Base-by-base conservation (phyloP, 768 basidiomycete genomes). In the Terana coerulea region DNA sequence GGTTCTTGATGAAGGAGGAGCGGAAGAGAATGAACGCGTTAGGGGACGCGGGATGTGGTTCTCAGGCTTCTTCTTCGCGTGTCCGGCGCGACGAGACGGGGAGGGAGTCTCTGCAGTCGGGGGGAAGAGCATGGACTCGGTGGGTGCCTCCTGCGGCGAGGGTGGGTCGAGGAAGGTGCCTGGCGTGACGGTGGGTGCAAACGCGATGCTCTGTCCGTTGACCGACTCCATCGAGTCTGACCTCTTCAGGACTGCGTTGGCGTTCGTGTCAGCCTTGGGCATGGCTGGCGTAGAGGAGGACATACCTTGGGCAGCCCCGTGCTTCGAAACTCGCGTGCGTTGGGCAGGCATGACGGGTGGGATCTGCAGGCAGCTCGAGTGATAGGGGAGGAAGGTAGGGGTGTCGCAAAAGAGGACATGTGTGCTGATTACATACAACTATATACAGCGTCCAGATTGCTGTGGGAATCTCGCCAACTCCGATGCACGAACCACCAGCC, bases 1-100 rank as follows among this genome's bases (percentile, higher is more conserved):
- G 83, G 59, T 73, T 77, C 70, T 86, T 87, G 66, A 90, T 87
- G 68, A 90, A 90, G 0, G 84, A 83, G 0, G 86, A 87, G 55
- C 88, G 84, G 75, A 91, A 91, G 61, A 91, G 78, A 63, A 91
- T 91, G 71, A 91, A 91, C 22, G 88, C 89, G 61, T 91, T 91
- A 2, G 88, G 86, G 88, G 88, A 36, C 88, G 86, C 15, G 88
- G 88, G 56, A 91, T 87, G 64, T 90, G 86, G 56, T 85, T 79
- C 24, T 81, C 79, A 12, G 80, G 78, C 63, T 84, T 86, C 69
- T 86, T 85, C 73, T 81, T 86, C 41, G 76, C 72, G 59, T 88
- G 86, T 0, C 76, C 75, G 21, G 21, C 15, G 29, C 53, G 55
- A 33, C 54, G 47, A 40, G 49, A 54, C 7, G 53, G 22, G 51